These are phyloP conservation scores for Aspergillus brunneoviolaceus DNA, from an alignment of 2,329 filamentous ascomycete genomes.

Conservation along the genomic window DNA sequence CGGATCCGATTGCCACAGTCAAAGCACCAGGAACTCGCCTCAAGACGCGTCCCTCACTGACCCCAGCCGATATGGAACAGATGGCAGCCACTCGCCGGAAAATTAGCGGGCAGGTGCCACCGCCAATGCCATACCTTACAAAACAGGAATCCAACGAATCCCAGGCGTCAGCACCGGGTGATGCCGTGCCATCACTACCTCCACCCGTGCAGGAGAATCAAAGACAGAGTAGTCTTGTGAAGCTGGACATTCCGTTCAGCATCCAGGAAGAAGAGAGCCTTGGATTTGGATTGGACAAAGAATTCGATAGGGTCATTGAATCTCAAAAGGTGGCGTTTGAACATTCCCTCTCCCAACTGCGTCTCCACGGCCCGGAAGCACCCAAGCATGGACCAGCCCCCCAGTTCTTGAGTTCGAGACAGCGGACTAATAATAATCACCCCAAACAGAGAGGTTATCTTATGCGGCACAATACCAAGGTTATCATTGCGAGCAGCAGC, in stretches of 20 bases:
- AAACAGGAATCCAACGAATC: conserved; percentile 24
- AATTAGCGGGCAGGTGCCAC: conserved; percentile 71
- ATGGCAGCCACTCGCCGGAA: conserved; percentile 86
- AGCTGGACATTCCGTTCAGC: conserved; percentile 77
- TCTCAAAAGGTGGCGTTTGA: conserved; percentile 84
- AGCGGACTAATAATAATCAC: conserved; percentile 63
- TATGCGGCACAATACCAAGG: conserved; percentile 97
- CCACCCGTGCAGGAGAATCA: conserved; percentile 34
- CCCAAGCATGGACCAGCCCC: conserved; percentile 15
- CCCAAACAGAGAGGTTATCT: conserved; percentile 89
- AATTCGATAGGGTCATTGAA: conserved; percentile 94
- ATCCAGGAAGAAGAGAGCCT: conserved; percentile 63
- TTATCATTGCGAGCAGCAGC: conserved; percentile 82
- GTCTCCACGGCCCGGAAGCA: conserved; percentile 19
- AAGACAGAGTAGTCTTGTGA: conserved; percentile 72
- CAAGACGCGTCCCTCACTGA: conserved; percentile 84
- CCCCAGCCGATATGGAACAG: conserved; percentile 75
- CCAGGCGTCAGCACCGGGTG: conserved; percentile 16
- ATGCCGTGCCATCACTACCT: conserved; percentile 28
- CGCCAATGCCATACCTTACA: conserved; percentile 28
- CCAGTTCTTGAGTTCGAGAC: conserved; percentile 1
- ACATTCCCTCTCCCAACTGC: conserved; percentile 43
- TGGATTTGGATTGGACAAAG: conserved; percentile 81
- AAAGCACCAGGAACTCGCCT: conserved; percentile 82
- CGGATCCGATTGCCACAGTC: conserved; percentile 82